Base-by-base conservation (phyloP, 257 asterid genomes). In the Capsicum pubescens region DNA sequence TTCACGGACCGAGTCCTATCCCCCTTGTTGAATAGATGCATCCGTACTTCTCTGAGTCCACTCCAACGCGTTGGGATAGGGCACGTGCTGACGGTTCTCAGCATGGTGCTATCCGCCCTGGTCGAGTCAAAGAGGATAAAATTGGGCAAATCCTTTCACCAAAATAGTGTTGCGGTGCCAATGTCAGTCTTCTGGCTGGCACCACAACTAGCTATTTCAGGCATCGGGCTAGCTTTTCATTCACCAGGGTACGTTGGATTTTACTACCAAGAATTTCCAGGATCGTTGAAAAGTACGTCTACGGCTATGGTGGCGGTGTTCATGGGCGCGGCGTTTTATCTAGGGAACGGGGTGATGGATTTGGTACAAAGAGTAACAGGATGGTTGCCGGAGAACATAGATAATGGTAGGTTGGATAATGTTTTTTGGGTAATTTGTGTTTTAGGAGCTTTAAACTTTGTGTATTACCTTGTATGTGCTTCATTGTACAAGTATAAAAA, bases 151-250 rank as follows among this genome's bases (percentile, higher is more conserved):
- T 60, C 77, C 50, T 32, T n/a, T 36, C 4, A 66, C 39, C 21
- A 58, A 8, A 67, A 60, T 52, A 17, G 7, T 16, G 26, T 56
- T 5, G 44, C 64, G 12, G 85, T 67, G 54, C 87, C 87, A 14
- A 87, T 87, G 83, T 87, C 89, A 9, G 85, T 81, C 21, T 84
- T 87, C 14, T 87, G 87, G 89, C 56, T 87, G 7, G 76, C 83
- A 11, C 85, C 89, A 14, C 89, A 74, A 16, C 67, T 87, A 0
- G 83, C 80, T 2, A 19, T 87, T 9, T 12, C 46, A 1, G 90
- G 90, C 1, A 35, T 82, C 12, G 90, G 90, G 42, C 83, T 83
- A 63, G 88, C 85, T 32, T 87, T 87, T 32, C 86, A 80, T 50
- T 79, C 86, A 68, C 90, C 90, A 4, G 89, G 90, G 35, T 59